A percentile compares a stretch with the other conserved stretches of the same genome.
phyloP scores from a whole-genome alignment of 371 early-diverging fungal species.

The Mucor mucedo region DNA sequence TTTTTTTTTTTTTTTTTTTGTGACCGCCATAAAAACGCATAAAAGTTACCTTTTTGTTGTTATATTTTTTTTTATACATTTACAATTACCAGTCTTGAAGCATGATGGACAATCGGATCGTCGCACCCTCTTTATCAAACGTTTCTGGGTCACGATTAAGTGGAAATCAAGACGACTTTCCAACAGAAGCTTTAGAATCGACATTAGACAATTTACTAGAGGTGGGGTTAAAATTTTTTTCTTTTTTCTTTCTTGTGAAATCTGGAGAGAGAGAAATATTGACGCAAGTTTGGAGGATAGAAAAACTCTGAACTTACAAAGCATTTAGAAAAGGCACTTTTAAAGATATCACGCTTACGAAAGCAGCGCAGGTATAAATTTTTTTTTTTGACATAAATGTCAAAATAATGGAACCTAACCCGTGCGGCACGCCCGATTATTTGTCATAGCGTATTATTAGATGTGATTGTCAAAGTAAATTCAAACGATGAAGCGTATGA shows the following conservation, averaged over 20 bases:
- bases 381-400: neutral
- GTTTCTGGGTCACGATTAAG: neutral
- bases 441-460: conserved; percentile 11
- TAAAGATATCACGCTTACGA: conserved; percentile 9
- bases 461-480: conserved; percentile 15
- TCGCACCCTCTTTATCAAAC: neutral
- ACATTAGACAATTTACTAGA: conserved; percentile 6
- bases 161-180: neutral
- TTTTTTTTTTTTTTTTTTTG: too few relatives aligned
- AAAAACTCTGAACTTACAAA: conserved; percentile 15
- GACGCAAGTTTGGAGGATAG: neutral
- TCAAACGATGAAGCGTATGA: conserved; percentile 8
- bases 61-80: neutral
- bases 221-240: neutral
- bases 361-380: conserved; percentile 17
- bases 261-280: neutral
- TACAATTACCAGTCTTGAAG: too few relatives aligned
- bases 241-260: too few relatives aligned
- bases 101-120: neutral
- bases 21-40: too few relatives aligned
- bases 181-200: conserved; percentile 5
- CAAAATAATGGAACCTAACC: too few relatives aligned
- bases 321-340: conserved; percentile 8
- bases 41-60: neutral
- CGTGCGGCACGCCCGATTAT: too few relatives aligned